Evolutionary conservation across 331 rosid genomes (phyloP).

Genomic region (Ulmus americana): DNA sequence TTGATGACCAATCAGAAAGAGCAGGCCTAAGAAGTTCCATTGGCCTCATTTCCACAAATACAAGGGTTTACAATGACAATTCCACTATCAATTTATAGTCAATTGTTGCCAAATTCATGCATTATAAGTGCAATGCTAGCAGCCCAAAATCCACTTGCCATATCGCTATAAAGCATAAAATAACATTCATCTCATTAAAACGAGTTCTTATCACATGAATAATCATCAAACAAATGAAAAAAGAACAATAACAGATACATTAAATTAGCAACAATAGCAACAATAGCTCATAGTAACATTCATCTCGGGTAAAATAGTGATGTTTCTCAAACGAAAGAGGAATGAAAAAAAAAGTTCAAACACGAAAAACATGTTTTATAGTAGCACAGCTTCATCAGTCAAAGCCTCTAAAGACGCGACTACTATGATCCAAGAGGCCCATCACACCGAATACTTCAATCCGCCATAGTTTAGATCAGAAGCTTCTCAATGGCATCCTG

Average conservation of each 20-base stretch:
- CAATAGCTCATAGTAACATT: conserved; percentile 16
- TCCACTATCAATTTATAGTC: too few relatives aligned
- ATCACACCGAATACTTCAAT: conserved; percentile 43
- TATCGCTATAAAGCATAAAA: background rate
- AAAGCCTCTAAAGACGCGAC: conserved; percentile 56
- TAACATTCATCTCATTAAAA: background rate
- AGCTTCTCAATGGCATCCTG: conserved; percentile 69
- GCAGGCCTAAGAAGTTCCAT: too few relatives aligned
- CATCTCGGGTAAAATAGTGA: conserved; percentile 11
- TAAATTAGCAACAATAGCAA: conserved; percentile 3
- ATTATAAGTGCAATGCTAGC: too few relatives aligned
- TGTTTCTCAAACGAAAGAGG: conserved; percentile 6
- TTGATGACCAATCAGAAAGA: too few relatives aligned
- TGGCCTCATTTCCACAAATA: too few relatives aligned
- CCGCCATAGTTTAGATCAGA: conserved; percentile 37
- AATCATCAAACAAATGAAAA: background rate
- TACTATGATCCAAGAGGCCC: conserved; percentile 54
- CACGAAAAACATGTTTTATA: conserved; percentile 22
- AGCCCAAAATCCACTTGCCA: background rate
- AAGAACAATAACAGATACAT: background rate
- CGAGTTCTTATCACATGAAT: background rate
- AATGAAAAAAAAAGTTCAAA: conserved; percentile 20
- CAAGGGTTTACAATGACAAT: too few relatives aligned
- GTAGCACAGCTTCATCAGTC: conserved; percentile 53
- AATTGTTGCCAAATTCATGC: too few relatives aligned